Evolutionary conservation across 257 asterid species (phyloP).

Genomic region (Solanum gracilifrons): DNA sequence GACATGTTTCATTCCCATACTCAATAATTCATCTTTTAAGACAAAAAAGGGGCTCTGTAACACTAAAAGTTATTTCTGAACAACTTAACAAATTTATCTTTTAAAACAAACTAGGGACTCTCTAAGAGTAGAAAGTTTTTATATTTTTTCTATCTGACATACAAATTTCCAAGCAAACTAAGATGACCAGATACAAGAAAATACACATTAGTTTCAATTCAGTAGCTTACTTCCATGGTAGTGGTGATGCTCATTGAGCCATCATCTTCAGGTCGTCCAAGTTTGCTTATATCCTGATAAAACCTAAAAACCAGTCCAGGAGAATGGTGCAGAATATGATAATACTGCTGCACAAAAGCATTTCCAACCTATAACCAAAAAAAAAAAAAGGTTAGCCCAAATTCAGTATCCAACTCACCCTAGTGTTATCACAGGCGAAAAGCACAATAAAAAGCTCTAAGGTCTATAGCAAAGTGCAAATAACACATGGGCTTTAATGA

Average conservation of each 20-base stretch:
- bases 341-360: conserved; percentile 86
- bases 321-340: conserved; percentile 67
- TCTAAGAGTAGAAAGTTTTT: not conserved
- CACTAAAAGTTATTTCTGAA: not conserved
- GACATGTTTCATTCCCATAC: not conserved
- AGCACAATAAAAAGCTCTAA: not conserved
- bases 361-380: conserved; percentile 55
- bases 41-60: not conserved
- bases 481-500: not conserved
- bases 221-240: conserved; percentile 61
- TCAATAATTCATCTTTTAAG: not conserved
- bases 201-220: not conserved
- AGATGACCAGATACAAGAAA: not conserved
- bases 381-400: not conserved
- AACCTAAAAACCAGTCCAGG: conserved; percentile 67
- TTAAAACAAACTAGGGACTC: not conserved
- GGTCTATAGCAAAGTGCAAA: not conserved
- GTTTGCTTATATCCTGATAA: conserved; percentile 72
- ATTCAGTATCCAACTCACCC: not conserved
- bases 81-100: not conserved
- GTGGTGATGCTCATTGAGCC: conserved; percentile 70
- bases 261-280: conserved; percentile 82
- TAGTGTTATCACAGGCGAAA: not conserved
- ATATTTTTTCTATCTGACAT: not conserved
- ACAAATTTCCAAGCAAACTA: not conserved